These are phyloP conservation scores for Cladosporium sp. DNA, from an alignment of 2,329 filamentous ascomycete species.

Conservation along the genomic window DNA sequence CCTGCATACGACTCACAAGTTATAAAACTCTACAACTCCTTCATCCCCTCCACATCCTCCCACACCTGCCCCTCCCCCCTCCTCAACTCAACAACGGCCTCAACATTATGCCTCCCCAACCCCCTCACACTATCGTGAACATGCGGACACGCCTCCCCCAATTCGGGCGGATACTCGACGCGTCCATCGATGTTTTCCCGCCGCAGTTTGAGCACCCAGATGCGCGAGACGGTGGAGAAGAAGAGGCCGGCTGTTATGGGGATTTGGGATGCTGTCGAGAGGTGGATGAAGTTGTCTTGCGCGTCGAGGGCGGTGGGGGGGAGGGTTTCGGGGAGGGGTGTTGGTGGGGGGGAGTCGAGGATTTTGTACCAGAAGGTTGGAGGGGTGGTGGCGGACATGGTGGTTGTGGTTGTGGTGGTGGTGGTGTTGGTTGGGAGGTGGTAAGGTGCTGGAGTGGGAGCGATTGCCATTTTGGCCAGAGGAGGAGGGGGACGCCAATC, in stretches of 20 bases:
- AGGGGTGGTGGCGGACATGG: conserved; percentile 4
- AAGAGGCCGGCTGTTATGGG: conserved; percentile 26
- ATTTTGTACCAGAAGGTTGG: conserved; percentile 30
- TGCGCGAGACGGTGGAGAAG: conserved; percentile 18
- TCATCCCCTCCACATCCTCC: conserved; percentile 15
- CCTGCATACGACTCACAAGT: too few relatives aligned
- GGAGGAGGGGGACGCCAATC: too few relatives aligned
- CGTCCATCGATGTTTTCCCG: conserved; percentile 21
- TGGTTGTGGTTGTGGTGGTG: not conserved
- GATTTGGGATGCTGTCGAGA: conserved; percentile 25
- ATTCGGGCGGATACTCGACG: conserved; percentile 16
- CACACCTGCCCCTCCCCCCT: conserved; percentile 16
- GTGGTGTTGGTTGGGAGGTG: too few relatives aligned
- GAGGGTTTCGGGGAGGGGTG: conserved; percentile 23
- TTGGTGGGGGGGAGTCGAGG: conserved; percentile 19
- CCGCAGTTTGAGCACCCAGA: conserved; percentile 25
- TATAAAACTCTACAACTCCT: conserved; percentile 3
- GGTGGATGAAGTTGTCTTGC: conserved; percentile 26
- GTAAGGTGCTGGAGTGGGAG: not conserved
- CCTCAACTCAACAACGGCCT: conserved; percentile 21
- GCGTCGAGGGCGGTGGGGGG: conserved; percentile 22
- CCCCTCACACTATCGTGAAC: conserved; percentile 20
- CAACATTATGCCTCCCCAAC: conserved; percentile 21
- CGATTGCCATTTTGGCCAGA: too few relatives aligned
- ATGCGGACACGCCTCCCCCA: conserved; percentile 23